Base-by-base conservation (phyloP, 345 rosid genomes). In the Eucalyptus pumila region DNA sequence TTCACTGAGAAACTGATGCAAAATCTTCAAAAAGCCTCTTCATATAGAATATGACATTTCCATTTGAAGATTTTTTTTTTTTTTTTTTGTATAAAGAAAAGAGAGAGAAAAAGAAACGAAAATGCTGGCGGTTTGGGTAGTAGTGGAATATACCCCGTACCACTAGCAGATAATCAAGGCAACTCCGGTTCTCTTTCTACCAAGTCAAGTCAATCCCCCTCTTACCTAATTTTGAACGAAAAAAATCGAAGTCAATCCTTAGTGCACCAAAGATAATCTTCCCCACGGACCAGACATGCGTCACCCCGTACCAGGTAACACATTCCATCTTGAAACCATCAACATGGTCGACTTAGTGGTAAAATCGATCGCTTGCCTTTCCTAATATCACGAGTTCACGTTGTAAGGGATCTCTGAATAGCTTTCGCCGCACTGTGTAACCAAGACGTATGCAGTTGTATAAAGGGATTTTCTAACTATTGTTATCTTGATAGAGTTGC, bases 401-500 rank as follows among this genome's bases (percentile, higher is more conserved):
- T 17, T 19, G 13, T 11, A 19, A 17, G 26, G 8, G 2, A 72
- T 69, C 81, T 19, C 0, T 17, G 1, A 34, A 4, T 72, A 37
- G 81, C 81, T 72, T 19, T 14, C 11, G 26, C 14, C 6, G 0
- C 8, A 0, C 9, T 34, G 81, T 40, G 2, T 76, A 40, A 76
- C 30, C 47, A 23, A 40, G 14, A 23, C 6, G 2, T 23, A 11
- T 21, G 16, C 5, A 7, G 2, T 76, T 1, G 0, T 23, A 40
- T 11, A 30, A 14, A 11, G 47, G 24, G 47, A 11, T 11, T 23
- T 42, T 12, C 2, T 34, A 0, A 72, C 13, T 40, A 26, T 4
- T 21, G 14, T 21, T 26, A 11, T 40, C 47, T 37, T 0, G 85
- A 8, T 11, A 2, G 8, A 42, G 30, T 10, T 76, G 16, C 0